phyloP scores from a whole-genome alignment of 345 rosid species.

The Moricandia arvensis region DNA sequence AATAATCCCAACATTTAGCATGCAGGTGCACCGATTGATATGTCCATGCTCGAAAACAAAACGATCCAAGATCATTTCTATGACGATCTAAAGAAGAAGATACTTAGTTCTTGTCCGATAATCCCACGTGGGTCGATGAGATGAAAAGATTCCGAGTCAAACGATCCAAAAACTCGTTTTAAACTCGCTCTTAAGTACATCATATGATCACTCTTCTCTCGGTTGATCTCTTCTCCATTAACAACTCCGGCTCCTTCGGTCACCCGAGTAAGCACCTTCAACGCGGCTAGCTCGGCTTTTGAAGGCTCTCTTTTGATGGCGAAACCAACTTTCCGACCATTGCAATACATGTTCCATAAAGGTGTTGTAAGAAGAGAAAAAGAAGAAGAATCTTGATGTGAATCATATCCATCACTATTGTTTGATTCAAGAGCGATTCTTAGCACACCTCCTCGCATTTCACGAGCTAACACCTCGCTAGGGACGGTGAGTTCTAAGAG shows the following conservation, averaged over 20 bases:
- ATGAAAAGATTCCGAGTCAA: conserved; percentile 65
- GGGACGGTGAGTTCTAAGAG: conserved; percentile 63
- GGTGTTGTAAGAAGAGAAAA: conserved; percentile 48
- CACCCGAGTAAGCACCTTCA: conserved; percentile 52
- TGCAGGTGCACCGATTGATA: conserved; percentile 3
- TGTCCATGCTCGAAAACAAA: conserved; percentile 2
- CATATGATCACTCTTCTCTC: conserved; percentile 43
- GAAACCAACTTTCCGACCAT: conserved; percentile 67
- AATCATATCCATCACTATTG: not conserved
- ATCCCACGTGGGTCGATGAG: conserved; percentile 65
- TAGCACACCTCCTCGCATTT: conserved; percentile 60
- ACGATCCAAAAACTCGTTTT: conserved; percentile 47
- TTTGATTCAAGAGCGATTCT: conserved; percentile 58
- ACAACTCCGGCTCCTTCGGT: conserved; percentile 66
- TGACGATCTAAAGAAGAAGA: conserved; percentile 54
- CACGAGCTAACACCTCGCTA: conserved; percentile 49
- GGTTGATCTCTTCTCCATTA: conserved; percentile 38
- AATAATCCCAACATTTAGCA: conserved; percentile 4
- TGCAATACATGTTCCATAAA: conserved; percentile 65
- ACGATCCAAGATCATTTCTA: not conserved
- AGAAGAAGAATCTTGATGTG: not conserved
- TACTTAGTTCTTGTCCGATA: conserved; percentile 72
- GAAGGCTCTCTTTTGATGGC: conserved; percentile 59
- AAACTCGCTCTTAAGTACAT: conserved; percentile 67
- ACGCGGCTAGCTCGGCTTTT: conserved; percentile 45